phyloP scores from a whole-genome alignment of 805 yeast genomes.

The Cyberlindnera bimundalis region DNA sequence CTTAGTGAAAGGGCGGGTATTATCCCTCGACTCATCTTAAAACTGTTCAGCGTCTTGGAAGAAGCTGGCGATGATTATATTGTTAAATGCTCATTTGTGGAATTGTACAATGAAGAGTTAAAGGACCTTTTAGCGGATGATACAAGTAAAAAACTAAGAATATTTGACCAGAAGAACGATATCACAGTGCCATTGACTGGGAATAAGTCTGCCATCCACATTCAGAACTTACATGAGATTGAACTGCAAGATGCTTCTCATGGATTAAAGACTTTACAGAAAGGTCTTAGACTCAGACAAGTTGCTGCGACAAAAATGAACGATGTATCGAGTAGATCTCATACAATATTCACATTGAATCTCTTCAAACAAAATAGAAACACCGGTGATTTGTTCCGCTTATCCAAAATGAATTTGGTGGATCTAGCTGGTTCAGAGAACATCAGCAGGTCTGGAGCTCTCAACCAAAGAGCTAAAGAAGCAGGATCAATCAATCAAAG shows the following conservation, averaged over 20 bases:
- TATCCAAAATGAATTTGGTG: slow-evolving; percentile 79
- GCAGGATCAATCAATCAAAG: slow-evolving; percentile 93
- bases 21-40: slow-evolving; percentile 57
- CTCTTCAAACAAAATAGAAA: slow-evolving; percentile 45
- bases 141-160: slow-evolving; percentile 46
- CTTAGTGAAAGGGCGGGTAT: slow-evolving; percentile 55
- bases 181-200: slow-evolving; percentile 1
- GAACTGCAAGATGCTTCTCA: slow-evolving; percentile 50
- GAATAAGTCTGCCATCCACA: slow-evolving; percentile 37
- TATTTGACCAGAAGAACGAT: slow-evolving; percentile 40
- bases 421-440: slow-evolving; percentile 97
- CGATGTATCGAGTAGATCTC: slow-evolving; percentile 71
- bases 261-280: slow-evolving; percentile 52
- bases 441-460: slow-evolving; percentile 83
- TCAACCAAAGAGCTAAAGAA: slow-evolving; percentile 81
- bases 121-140: slow-evolving; percentile 56
- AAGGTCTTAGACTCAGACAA: slow-evolving; percentile 57
- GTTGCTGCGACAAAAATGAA: slow-evolving; percentile 75
- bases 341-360: slow-evolving; percentile 67
- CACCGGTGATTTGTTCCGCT: slow-evolving; percentile 44
- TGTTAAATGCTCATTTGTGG: slow-evolving; percentile 78
- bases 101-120: slow-evolving; percentile 83
- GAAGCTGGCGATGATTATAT: slow-evolving; percentile 47
- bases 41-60: slow-evolving; percentile 52
- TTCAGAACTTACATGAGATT: slow-evolving; percentile 65